A percentile compares a stretch with the other conserved stretches of the same genome.
phyloP scores from a whole-genome alignment of 1,139 yeast species.

The Sugiyamaella japonica region DNA sequence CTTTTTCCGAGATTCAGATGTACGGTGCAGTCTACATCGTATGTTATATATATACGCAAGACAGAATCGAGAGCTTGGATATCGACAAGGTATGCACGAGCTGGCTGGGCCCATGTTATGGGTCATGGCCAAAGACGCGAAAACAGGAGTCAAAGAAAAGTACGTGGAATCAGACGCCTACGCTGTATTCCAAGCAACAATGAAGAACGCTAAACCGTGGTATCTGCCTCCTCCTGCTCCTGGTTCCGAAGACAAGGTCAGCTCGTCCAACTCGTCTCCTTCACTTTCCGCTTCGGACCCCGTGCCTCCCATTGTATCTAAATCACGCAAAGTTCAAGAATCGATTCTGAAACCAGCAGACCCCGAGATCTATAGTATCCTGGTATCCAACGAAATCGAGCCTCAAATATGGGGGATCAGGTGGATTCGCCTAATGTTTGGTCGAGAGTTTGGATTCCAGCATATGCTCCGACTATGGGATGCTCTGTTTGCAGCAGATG shows the following conservation, averaged over 20 bases:
- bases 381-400: slow-evolving; percentile 51
- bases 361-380: slow-evolving; percentile 36
- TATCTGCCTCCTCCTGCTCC: slow-evolving; percentile 28
- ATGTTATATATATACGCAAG: slow-evolving; percentile 55
- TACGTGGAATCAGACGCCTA: slow-evolving; percentile 37
- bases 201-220: slow-evolving; percentile 38
- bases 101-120: slow-evolving; percentile 50
- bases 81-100: slow-evolving; percentile 66
- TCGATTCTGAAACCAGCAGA: slow-evolving; percentile 43
- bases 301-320: slow-evolving; percentile 36
- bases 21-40: slow-evolving; percentile 45
- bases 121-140: slow-evolving; percentile 27
- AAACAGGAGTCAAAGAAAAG: slow-evolving; percentile 6
- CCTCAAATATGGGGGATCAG: slow-evolving; percentile 63
- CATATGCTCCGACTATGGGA: slow-evolving; percentile 42
- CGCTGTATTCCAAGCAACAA: slow-evolving; percentile 37
- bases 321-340: slow-evolving; percentile 40
- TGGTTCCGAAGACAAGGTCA: background rate
- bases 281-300: slow-evolving; percentile 13
- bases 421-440: slow-evolving; percentile 53
- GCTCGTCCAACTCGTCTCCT: background rate
- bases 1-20: slow-evolving; percentile 42
- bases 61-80: slow-evolving; percentile 51
- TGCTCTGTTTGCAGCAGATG: slow-evolving; percentile 41
- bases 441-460: slow-evolving; percentile 49